A percentile compares a stretch with the other conserved stretches of the same genome.
These are phyloP conservation scores for Ilyonectria mors-panacis DNA, from an alignment of 2,329 filamentous ascomycete genomes.

Conservation along the genomic window DNA sequence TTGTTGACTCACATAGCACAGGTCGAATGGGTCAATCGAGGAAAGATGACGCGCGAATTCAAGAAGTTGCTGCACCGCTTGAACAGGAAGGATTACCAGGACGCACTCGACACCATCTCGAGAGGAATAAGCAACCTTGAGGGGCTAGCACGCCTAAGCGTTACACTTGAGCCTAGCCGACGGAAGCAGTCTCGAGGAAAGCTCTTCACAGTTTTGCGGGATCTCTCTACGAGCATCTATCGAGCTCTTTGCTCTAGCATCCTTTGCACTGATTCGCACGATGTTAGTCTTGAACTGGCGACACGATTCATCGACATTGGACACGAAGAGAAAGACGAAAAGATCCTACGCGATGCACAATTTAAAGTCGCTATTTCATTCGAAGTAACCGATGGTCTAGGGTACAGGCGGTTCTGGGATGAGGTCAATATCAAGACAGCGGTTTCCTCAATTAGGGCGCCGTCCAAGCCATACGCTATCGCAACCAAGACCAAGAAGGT, in stretches of 20 bases:
- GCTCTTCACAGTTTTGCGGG: constrained; percentile 22
- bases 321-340: not conserved
- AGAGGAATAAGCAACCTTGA: constrained; percentile 24
- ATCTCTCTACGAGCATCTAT: constrained; percentile 29
- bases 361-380: constrained; percentile 34
- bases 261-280: constrained; percentile 12
- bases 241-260: constrained; percentile 31
- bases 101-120: not conserved
- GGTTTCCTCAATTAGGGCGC: not conserved
- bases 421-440: not conserved
- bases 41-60: constrained; percentile 16
- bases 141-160: not conserved
- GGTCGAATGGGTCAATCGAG: constrained; percentile 21
- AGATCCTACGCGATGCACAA: not conserved
- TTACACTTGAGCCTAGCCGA: constrained; percentile 23
- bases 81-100: constrained; percentile 28
- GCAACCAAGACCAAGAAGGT: not conserved
- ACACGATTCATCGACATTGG: constrained; percentile 1
- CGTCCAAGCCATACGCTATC: not conserved
- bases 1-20: accelerated
- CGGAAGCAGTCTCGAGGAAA: constrained; percentile 26
- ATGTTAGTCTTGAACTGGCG: constrained; percentile 16
- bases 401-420: not conserved
- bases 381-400: not conserved
- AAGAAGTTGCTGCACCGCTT: constrained; percentile 25